These are phyloP conservation scores for Quercus gilva DNA, from an alignment of 306 rosid genomes.

Conservation along the genomic window DNA sequence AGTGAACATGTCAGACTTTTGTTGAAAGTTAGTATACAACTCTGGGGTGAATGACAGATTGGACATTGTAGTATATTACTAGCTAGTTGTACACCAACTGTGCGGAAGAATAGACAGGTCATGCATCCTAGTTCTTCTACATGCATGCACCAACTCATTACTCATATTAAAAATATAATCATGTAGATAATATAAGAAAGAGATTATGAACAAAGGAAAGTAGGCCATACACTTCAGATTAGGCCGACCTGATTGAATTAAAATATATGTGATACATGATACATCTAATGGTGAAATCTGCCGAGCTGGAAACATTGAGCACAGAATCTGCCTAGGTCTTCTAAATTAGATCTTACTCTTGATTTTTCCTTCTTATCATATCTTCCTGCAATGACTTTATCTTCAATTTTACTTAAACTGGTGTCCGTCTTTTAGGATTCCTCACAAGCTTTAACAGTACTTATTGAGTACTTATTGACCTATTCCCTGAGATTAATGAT, in stretches of 20 bases:
- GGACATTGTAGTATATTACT: not conserved
- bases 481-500: not conserved
- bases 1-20: not conserved
- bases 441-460: not conserved
- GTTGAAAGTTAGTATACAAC: not conserved
- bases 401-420: not conserved
- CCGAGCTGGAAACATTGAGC: constrained; percentile 22
- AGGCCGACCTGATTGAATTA: constrained; percentile 1
- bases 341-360: not conserved
- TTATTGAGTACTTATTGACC: not conserved
- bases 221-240: not conserved
- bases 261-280: not conserved
- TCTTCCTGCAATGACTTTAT: not conserved
- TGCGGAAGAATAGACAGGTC: not conserved
- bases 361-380: not conserved
- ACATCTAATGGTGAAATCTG: constrained; percentile 18
- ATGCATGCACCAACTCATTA: constrained; percentile 20
- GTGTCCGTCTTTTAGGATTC: constrained; percentile 9
- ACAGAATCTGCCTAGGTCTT: not conserved
- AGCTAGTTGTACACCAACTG: not conserved
- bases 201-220: constrained; percentile 1
- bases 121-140: not conserved
- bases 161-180: not conserved
- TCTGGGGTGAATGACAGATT: not conserved
- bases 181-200: not conserved